Base-by-base conservation (phyloP, 1,284 basidiomycete genomes). In the Heterobasidion annosum region DNA sequence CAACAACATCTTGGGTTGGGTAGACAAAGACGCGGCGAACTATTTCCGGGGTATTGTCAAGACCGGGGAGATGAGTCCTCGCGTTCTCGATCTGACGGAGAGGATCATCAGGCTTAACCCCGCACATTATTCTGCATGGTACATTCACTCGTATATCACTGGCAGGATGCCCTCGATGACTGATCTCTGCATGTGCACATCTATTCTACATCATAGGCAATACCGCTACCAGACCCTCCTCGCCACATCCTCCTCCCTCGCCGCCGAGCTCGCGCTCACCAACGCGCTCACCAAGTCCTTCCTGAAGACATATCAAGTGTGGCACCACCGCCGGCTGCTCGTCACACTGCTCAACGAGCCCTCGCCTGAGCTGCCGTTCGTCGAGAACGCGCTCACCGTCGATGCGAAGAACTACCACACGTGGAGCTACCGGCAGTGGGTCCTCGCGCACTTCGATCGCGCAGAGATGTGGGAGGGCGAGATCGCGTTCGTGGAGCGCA, bases 371-470 rank as follows among this genome's bases (percentile, higher is more conserved):
- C 83, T 98, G 56, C 75, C 69, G 19, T 96, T 96, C 68, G 85
- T 93, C 64, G 78, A 83, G 53, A 69, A 73, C 50, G 83, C 83
- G 0, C 80, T 98, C 43, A 68, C 77, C 9, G 75, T 71, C 18
- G 94, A 98, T 67, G 71, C 82, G 50, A 98, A 98, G 77, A 98
- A 97, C 72, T 97, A 97, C 67, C 93, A 97, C 69, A 96, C 93
- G 0, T 97, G 93, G 93, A 88, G 89, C 4, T 94, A 95, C 69
- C 79, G 93, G 7, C 93, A 97, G 68, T 96, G 91, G 90, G 69
- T 93, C 10, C 81, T 94, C 51, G 83, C 85, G n/a, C 82, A 88
- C 66, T 92, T 92, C 69, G 79, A 84, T 60, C 75, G 82, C 50
- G 78, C 82, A 43, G 70, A 71, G 43, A 66, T 95, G 44, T 98